Base-by-base conservation (phyloP, 2,329 filamentous ascomycete genomes). In the Knufia fluminis region DNA sequence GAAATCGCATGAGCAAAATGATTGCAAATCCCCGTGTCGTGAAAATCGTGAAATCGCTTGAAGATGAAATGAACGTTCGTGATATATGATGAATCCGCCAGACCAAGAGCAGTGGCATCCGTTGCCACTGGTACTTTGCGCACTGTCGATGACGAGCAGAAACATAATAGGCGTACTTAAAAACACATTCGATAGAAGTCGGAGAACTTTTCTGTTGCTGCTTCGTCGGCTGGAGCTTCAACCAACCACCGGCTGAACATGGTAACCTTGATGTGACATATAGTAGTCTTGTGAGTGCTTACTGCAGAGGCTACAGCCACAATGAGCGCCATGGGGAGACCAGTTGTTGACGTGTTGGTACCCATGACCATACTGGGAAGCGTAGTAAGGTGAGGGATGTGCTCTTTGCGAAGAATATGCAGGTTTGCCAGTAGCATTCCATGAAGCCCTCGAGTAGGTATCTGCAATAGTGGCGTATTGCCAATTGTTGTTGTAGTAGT, bases 211-310 rank as follows among this genome's bases (percentile, higher is more conserved):
- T 42, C 20, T 12, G 22, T 9, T 7, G 23, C 31, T 8, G 9
- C 4, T 6, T 16, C 7, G 7, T 12, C n/a, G 3, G 31, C 36
- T 8, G 4, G 10, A 31, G 26, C 35, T 35, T 39, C 40, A 59
- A 41, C 57, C 56, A 28, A 55, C 57, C 12, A 59, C 57, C 38
- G 57, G 52, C 47, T 59, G 57, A 46, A 59, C 22, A 19, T 50
- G 41, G 46, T 59, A 59, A 43, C 52, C 55, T 3, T 48, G 31
- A 45, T 59, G 56, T 38, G 46, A 52, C 42, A 76, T 70, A 57
- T 75, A 75, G 54, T 71, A 66, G 51, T 76, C 73, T 10, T 33
- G 12, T 48, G 72, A 67, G 45, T 70, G 68, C 52, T 74, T 71
- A 42, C 67, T 65, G 61, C 73, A 76, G 50, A 71, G 70, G 45